Conservation (phyloP, 2,329 filamentous ascomycete genomes). For the Aspergillus terreus region DNA sequence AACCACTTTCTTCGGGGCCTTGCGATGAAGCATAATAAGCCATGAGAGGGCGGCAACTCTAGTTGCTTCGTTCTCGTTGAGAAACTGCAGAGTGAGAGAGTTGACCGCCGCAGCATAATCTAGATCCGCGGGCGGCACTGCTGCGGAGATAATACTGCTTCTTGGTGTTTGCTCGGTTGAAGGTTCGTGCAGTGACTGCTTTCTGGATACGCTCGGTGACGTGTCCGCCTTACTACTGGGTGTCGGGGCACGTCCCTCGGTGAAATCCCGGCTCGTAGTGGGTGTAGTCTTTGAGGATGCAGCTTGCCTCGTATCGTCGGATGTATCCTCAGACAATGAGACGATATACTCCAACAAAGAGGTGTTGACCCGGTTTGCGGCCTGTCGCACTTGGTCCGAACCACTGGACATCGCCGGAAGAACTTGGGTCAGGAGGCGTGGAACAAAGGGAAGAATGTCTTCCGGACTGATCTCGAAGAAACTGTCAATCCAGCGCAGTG, state of each 20-base stretch:
- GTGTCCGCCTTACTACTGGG: conserved; percentile 28
- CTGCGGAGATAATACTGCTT: conserved; percentile 46
- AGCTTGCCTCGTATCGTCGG: conserved; percentile 37
- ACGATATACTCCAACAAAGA: conserved; percentile 93
- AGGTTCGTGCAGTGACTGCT: conserved; percentile 25
- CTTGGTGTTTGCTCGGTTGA: conserved; percentile 40
- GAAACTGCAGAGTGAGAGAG: conserved; percentile 84
- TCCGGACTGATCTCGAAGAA: conserved; percentile 97
- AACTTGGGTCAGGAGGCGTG: conserved; percentile 84
- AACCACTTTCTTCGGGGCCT: conserved; percentile 86
- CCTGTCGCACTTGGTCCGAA: conserved; percentile 82
- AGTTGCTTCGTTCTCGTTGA: conserved; percentile 96
- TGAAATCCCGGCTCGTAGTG: conserved; percentile 33
- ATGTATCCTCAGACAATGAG: conserved; percentile 71
- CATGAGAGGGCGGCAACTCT: conserved; percentile 89
- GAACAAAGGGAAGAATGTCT: conserved; percentile 92
- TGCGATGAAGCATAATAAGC: conserved; percentile 96
- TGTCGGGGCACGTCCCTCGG: conserved; percentile 43
- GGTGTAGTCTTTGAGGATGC: conserved; percentile 41
- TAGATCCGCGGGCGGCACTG: conserved; percentile 59
- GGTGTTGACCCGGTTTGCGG: conserved; percentile 83
- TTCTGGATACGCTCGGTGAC: conserved; percentile 26
- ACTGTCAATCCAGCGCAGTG: conserved; percentile 89
- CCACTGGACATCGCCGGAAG: conserved; percentile 91
- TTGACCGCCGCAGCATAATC: conserved; percentile 95